Evolutionary conservation across 2,329 filamentous ascomycete species (phyloP).

Genomic region (Talaromyces sp.): DNA sequence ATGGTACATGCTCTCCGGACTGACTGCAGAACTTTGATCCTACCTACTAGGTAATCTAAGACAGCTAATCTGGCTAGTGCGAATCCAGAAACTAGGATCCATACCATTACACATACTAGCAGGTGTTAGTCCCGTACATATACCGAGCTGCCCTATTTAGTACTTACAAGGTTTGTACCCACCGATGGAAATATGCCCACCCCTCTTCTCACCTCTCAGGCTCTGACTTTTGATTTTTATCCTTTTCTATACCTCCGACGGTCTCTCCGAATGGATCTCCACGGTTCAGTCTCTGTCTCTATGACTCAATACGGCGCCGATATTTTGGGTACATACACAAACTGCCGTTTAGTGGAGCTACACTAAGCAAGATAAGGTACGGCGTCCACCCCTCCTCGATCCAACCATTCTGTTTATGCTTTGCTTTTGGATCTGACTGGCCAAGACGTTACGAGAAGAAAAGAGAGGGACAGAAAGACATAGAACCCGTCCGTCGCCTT

Average conservation of each 20-base stretch:
- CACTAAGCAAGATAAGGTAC: slow-evolving; percentile 12
- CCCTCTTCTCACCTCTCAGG: slow-evolving; percentile 1
- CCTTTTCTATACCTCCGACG: background rate
- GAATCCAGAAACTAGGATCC: slow-evolving; percentile 8
- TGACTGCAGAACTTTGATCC: background rate
- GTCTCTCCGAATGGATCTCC: slow-evolving; percentile 4
- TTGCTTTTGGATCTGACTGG: background rate
- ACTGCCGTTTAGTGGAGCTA: slow-evolving; percentile 16
- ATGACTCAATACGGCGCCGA: background rate
- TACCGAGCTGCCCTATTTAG: background rate
- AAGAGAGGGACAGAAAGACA: background rate
- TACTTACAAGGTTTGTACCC: background rate
- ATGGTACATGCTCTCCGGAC: background rate
- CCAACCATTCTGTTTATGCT: background rate
- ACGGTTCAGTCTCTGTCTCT: background rate
- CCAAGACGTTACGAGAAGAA: background rate
- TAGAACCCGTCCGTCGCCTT: slow-evolving; percentile 1
- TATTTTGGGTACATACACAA: background rate
- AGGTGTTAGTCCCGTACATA: background rate
- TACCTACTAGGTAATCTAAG: background rate
- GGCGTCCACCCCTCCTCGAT: background rate
- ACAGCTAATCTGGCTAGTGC: background rate
- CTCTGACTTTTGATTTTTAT: background rate
- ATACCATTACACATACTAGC: slow-evolving; percentile 12
- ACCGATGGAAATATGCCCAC: background rate